Evolutionary conservation across 2,329 filamentous ascomycete genomes (phyloP).

Genomic region (Purpureocillium lavendulum): DNA sequence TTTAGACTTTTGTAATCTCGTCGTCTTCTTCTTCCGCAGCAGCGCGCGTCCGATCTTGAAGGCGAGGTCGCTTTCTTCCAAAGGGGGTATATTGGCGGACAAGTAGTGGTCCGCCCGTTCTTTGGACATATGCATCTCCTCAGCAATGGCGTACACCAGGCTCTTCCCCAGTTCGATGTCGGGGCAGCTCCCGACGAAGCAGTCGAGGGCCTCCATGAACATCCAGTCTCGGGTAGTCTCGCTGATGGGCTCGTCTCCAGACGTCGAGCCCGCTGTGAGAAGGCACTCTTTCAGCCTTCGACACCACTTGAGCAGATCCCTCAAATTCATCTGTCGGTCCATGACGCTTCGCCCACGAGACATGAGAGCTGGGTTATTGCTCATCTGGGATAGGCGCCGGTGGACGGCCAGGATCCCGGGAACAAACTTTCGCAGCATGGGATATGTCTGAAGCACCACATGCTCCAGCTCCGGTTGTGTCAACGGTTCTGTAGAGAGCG

Average conservation of each 20-base stretch:
- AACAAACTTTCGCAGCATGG: constrained; percentile 56
- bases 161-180: constrained; percentile 50
- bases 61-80: constrained; percentile 50
- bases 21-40: constrained; percentile 47
- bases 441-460: constrained; percentile 64
- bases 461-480: constrained; percentile 61
- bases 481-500: constrained; percentile 61
- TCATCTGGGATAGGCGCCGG: constrained; percentile 39
- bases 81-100: constrained; percentile 59
- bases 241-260: constrained; percentile 61
- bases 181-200: constrained; percentile 76
- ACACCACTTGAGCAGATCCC: constrained; percentile 90
- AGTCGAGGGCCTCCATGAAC: constrained; percentile 89
- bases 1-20: constrained; percentile 41
- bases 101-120: constrained; percentile 75
- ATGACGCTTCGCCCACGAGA: constrained; percentile 32
- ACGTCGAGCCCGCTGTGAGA: constrained; percentile 50
- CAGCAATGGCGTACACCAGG: constrained; percentile 65
- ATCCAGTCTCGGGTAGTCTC: constrained; percentile 71
- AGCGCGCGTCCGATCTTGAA: constrained; percentile 59
- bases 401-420: constrained; percentile 53
- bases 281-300: constrained; percentile 64
- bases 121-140: constrained; percentile 79
- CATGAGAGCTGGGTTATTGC: constrained; percentile 33
- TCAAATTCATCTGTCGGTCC: constrained; percentile 52